Evolutionary conservation across 2,329 filamentous ascomycete species (phyloP), one percentile per base, ranked within the genome.

Genomic region (Ophiostoma himal-ulmi): DNA sequence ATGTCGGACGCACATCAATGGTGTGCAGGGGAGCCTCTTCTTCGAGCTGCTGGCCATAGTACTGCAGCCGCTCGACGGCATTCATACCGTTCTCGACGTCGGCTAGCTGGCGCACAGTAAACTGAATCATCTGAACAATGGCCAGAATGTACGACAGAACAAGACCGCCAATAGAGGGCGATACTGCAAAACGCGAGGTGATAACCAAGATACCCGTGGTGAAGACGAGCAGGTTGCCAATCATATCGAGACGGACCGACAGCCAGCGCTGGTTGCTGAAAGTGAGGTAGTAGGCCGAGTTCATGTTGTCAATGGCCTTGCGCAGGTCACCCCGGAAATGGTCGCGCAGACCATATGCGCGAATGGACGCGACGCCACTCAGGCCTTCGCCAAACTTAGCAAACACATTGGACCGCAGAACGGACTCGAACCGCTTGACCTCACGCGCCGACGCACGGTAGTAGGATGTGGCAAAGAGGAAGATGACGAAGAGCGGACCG

Each of bases 71-170:
- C 80, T 98, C 94, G 0, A 96, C 95, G 0, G 94, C 90, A 78
- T 97, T 98, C 94, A 98, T 98, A 77, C 94, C 93, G 80, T 97
- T 98, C 79, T 98, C 94, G 10, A 98, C 93, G 79, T 97, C 94
- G 36, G 94, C 94, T 8, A 97, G 84, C 80, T 98, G 94, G 22
- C 95, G 88, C 22, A 98, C 92, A 0, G 93, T 94, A 79, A 97
- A 97, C 77, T 97, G 94, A 74, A 98, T 90, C 91, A 97, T 93
- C 79, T 96, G 92, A 22, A 96, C 93, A 76, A 97, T 96, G 17
- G 90, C 87, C 22, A 99, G 85, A 77, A 98, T 96, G 79, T 98
- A 98, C 66, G 91, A 95, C 30, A 99, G 84, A 0, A 98, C 93
- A 54, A 98, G 83, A 26, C 95, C 95, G 65, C 88, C 90, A 70